Evolutionary conservation across 805 yeast species (phyloP), one percentile per base, ranked within the genome.

Genomic region (Candida nanaspora): DNA sequence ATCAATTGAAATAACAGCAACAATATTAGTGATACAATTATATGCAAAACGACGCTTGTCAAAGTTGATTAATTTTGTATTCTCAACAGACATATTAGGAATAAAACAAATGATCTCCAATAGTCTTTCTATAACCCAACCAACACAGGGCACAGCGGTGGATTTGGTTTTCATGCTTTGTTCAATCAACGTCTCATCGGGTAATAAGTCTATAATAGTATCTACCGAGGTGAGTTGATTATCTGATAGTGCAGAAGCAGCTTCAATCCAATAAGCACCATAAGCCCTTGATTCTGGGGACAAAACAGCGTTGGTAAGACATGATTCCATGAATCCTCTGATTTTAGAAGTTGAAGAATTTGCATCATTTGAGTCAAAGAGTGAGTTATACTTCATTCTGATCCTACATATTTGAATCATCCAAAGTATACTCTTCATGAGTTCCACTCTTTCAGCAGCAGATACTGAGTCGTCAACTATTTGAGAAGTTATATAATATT

Each of bases 291-390:
- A 78, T 53, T 85, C 93, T 0, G 96, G 96, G 1, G 91, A 70
- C 26, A 86, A 66, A 15, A 89, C 72, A 1, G 88, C 86, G 48
- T 83, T 76, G 0, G 75, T 68, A 28, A 89, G 66, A 13, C 93
- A 86, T 3, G 88, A 70, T 58, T 91, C 98, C 41, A 91, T 69
- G 56, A 88, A 82, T 1, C 95, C 83, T 4, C 97, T 96, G 16
- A 89, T 72, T 46, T 67, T 72, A 2, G 73, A 66, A 32, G 70
- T 43, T 14, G 73, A 66, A 32, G 70, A 43, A 15, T 15, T 9
- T n/a, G n/a, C n/a, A 3, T 30, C 33, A 22, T 26, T 43, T 5
- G 44, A 23, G 11, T 56, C 57, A 46, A 75, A 75, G 31, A 80
- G 52, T 37, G 72, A 76, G 20, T 72, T 59, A 15, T 67, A 59